These are phyloP conservation scores for Leccinum barrowsii DNA, from an alignment of 768 basidiomycete genomes.

Conservation along the genomic window DNA sequence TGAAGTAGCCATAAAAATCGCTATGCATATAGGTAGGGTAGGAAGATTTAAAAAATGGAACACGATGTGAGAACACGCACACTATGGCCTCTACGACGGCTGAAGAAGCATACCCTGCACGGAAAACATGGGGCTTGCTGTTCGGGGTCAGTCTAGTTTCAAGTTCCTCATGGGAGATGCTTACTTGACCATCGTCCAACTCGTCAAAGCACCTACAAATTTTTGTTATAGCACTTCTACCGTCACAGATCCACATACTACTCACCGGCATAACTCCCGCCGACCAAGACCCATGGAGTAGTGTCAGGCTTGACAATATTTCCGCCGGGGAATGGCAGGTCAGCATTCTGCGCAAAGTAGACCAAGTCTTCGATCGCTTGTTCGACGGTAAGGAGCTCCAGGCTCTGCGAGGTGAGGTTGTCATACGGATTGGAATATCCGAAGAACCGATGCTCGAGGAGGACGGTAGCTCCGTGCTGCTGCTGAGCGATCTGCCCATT, in stretches of 20 bases:
- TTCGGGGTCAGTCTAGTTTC: conserved; percentile 8
- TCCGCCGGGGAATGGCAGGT: conserved; percentile 66
- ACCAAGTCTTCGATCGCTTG: conserved; percentile 73
- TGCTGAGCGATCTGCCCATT: conserved; percentile 65
- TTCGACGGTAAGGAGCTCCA: conserved; percentile 61
- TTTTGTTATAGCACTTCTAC: neutral
- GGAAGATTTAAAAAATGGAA: neutral
- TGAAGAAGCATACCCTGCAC: conserved; percentile 45
- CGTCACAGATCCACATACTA: neutral
- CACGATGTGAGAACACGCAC: conserved; percentile 23
- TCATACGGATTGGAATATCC: conserved; percentile 67
- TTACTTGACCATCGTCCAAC: conserved; percentile 70
- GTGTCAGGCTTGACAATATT: conserved; percentile 54
- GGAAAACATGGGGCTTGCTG: conserved; percentile 38
- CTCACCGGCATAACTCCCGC: conserved; percentile 42
- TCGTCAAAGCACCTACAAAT: conserved; percentile 39
- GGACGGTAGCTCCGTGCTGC: conserved; percentile 57
- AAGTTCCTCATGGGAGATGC: conserved; percentile 11
- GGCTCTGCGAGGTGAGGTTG: conserved; percentile 57
- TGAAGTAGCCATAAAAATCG: neutral
- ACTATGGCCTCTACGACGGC: conserved; percentile 44
- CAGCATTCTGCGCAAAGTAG: conserved; percentile 64
- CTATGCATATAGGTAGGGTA: neutral
- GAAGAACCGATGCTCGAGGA: conserved; percentile 74
- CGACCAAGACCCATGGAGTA: conserved; percentile 41